These are phyloP conservation scores for Dothiorella sarmentorum DNA, from an alignment of 2,329 filamentous ascomycete species.

Conservation along the genomic window DNA sequence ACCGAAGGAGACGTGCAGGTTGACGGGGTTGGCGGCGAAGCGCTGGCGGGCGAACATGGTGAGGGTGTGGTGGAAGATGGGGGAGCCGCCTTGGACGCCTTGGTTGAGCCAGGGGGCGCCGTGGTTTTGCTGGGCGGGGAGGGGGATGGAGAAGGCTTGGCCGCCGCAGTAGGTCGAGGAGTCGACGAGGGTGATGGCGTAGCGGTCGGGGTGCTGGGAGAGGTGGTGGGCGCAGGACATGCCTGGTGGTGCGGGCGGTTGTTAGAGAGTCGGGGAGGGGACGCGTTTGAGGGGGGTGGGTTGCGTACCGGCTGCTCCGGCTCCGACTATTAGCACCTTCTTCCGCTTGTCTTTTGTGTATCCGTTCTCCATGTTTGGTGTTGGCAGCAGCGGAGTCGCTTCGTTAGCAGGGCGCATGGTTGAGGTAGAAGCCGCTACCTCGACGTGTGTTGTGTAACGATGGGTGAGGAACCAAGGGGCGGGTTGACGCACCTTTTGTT, in stretches of 20 bases:
- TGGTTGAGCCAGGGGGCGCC: conserved; percentile 60
- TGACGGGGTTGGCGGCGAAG: conserved; percentile 55
- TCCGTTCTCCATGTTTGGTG: conserved; percentile 3
- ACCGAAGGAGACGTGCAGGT: conserved; percentile 62
- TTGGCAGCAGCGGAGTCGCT: conserved; percentile 6
- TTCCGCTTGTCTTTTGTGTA: conserved; percentile 29
- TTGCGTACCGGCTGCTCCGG: conserved; percentile 39
- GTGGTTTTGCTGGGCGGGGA: conserved; percentile 55
- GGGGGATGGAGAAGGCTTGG: conserved; percentile 56
- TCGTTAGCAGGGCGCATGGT: background rate
- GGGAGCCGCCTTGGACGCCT: conserved; percentile 61
- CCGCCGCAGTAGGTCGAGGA: conserved; percentile 57
- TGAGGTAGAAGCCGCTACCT: background rate
- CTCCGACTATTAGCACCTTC: conserved; percentile 38
- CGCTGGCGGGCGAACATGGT: conserved; percentile 60
- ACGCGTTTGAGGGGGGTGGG: background rate
- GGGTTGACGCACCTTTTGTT: background rate
- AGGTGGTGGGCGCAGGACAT: conserved; percentile 66
- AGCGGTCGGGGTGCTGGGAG: conserved; percentile 62
- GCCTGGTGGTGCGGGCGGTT: conserved; percentile 31
- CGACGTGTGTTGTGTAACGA: background rate
- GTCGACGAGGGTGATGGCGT: conserved; percentile 60
- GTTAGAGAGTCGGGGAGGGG: background rate
- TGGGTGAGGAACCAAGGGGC: background rate
- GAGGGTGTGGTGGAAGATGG: conserved; percentile 67